phyloP scores from a whole-genome alignment of 2,329 filamentous ascomycete genomes.

The Podosphaera xanthii region DNA sequence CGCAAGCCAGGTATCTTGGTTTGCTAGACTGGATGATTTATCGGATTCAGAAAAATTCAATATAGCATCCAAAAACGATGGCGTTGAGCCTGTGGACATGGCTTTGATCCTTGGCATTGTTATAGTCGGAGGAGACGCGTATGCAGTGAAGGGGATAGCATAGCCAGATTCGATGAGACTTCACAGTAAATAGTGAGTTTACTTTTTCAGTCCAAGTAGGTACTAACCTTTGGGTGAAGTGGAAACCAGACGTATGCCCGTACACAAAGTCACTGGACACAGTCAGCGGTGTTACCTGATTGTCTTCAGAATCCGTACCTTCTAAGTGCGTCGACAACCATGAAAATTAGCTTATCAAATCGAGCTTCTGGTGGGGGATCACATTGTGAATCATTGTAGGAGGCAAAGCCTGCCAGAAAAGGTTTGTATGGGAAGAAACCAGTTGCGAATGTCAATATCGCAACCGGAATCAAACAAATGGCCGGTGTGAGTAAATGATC shows the following conservation, averaged over 20 bases:
- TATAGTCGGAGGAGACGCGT: conserved; percentile 89
- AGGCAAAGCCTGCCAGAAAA: conserved; percentile 63
- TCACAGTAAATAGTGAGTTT: conserved; percentile 2
- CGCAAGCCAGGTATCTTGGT: conserved; percentile 87
- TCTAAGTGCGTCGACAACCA: conserved; percentile 89
- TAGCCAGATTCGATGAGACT: conserved; percentile 35
- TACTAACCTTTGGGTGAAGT: conserved; percentile 72
- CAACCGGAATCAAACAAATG: conserved; percentile 56
- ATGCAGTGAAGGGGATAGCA: conserved; percentile 81
- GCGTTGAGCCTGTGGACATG: conserved; percentile 92
- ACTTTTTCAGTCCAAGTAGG: conserved; percentile 3
- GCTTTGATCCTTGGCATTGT: conserved; percentile 97
- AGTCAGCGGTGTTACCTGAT: no score
- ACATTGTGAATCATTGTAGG: conserved; percentile 33
- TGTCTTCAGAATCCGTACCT: conserved; percentile 29
- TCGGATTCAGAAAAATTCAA: conserved; percentile 92
- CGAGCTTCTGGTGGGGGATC: conserved; percentile 37
- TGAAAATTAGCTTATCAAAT: conserved; percentile 83
- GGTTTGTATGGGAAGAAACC: conserved; percentile 98
- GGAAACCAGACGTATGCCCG: conserved; percentile 54
- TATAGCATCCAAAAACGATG: conserved; percentile 90
- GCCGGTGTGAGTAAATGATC: conserved; percentile 30
- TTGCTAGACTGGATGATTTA: conserved; percentile 64
- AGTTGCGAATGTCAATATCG: conserved; percentile 55
- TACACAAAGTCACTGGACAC: conserved; percentile 71